Evolutionary conservation across 2,329 filamentous ascomycete genomes (phyloP).

Genomic region (Fusarium sororula): DNA sequence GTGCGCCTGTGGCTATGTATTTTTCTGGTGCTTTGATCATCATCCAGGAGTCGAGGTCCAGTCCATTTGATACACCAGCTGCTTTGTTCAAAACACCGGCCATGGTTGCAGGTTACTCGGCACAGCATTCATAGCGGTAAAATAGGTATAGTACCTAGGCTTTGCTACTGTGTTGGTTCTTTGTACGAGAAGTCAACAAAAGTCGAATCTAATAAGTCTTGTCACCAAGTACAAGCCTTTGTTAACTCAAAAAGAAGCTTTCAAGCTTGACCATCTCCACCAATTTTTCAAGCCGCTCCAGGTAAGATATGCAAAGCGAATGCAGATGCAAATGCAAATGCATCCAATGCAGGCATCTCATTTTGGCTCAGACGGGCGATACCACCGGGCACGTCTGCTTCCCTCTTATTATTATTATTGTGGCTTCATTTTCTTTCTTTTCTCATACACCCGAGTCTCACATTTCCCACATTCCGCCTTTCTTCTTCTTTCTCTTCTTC

Average conservation of each 20-base stretch:
- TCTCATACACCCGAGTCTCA: conserved; percentile 13
- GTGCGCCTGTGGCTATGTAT: neutral
- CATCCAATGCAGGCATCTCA: conserved; percentile 2
- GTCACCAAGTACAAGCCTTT: neutral
- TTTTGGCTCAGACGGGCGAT: conserved; percentile 12
- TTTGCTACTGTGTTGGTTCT: neutral
- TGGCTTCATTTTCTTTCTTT: conserved; percentile 13
- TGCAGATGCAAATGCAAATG: neutral
- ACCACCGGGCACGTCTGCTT: neutral
- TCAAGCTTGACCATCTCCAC: conserved; percentile 20
- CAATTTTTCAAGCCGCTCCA: neutral
- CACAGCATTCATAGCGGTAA: conserved; percentile 1
- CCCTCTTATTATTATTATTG: neutral
- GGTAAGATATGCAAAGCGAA: conserved; percentile 8
- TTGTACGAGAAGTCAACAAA: neutral
- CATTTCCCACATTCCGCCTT: neutral
- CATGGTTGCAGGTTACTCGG: conserved; percentile 4
- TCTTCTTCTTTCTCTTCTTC: neutral
- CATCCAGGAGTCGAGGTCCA: conserved; percentile 9
- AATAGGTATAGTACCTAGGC: neutral
- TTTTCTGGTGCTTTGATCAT: conserved; percentile 12
- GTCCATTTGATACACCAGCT: conserved; percentile 11
- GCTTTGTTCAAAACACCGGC: conserved; percentile 8
- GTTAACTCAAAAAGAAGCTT: conserved; percentile 16
- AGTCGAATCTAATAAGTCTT: conserved; percentile 1